Evolutionary conservation across 2,329 filamentous ascomycete genomes (phyloP).

Genomic region (Fulvia fulva): DNA sequence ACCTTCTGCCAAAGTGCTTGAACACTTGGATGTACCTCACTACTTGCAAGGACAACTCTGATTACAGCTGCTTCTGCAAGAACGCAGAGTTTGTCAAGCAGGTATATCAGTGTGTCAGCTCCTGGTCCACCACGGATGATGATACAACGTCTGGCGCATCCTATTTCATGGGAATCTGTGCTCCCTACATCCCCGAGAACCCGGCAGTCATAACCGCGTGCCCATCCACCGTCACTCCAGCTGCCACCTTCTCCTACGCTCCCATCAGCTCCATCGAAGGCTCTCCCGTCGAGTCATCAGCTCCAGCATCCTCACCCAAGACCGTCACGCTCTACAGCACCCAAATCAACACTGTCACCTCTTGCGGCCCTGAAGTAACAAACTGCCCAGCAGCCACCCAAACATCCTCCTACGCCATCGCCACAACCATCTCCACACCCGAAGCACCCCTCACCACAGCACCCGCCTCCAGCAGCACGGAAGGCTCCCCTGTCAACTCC

Average conservation of each 20-base stretch:
- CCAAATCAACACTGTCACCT: slow-evolving; percentile 36
- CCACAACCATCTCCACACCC: slow-evolving; percentile 16
- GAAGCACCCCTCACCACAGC: background rate
- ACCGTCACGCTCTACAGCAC: slow-evolving; percentile 26
- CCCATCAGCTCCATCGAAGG: slow-evolving; percentile 7
- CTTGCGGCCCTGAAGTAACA: slow-evolving; percentile 37
- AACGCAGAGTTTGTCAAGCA: slow-evolving; percentile 69
- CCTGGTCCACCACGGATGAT: slow-evolving; percentile 64
- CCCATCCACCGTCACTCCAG: slow-evolving; percentile 55
- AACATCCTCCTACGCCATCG: slow-evolving; percentile 18
- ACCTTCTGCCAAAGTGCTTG: slow-evolving; percentile 78
- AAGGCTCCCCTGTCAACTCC: slow-evolving; percentile 9
- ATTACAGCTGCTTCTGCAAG: slow-evolving; percentile 82
- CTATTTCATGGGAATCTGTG: slow-evolving; percentile 92
- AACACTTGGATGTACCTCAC: slow-evolving; percentile 80
- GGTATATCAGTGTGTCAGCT: slow-evolving; percentile 76
- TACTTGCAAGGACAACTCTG: slow-evolving; percentile 78
- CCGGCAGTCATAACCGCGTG: slow-evolving; percentile 79
- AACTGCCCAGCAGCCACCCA: slow-evolving; percentile 33
- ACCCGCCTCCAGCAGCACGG: slow-evolving; percentile 11
- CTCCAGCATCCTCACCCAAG: slow-evolving; percentile 7
- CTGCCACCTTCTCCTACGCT: slow-evolving; percentile 27
- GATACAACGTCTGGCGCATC: slow-evolving; percentile 67
- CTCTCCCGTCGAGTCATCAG: slow-evolving; percentile 7
- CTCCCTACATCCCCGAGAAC: slow-evolving; percentile 67